Base-by-base conservation (phyloP, 129 eudicot genomes). In the Lactuca sativa region DNA sequence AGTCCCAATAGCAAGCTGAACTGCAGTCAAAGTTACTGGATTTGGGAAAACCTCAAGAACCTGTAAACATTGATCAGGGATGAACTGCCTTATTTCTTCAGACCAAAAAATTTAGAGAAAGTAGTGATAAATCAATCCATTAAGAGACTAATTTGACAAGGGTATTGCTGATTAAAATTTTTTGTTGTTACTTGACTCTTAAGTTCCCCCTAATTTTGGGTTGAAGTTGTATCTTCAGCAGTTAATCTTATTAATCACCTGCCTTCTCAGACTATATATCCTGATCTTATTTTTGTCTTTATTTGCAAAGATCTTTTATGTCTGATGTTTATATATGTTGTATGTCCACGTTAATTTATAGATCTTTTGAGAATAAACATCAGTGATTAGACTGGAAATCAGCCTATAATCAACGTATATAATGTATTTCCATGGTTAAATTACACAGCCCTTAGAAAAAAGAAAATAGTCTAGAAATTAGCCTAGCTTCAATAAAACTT, bases 1-100 rank as follows among this genome's bases (percentile, higher is more conserved):
- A 65, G 87, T 75, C 56, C 93, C 97, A 31, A 86, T 88, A 63
- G 85, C 90, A 84, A 92, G 91, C 79, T 91, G 97, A 51, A 79
- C 84, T 59, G 82, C 76, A 8, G 96, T 88, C 74, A 91, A 74
- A 18, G 96, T 91, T 73, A 83, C 59, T 60, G 99, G 99, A 77
- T 80, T 83, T 38, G 83, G 92, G 59, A 77, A 85, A 38, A 81
- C 99, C 76, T 87, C 81, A 67, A 95, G 78, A 65, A 95, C 97
- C 99, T 95, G 84, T 33, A 76, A 80, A 59, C 64, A 76, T 59
- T 52, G 70, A 59, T 16, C 33, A 44, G 18, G 18, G 51, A 82
- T 6, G 57, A 81, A 13, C 12, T 60, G 12, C 11, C 5, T 38
- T 75, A 7, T 51, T 81, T 41, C 47, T 75, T 59, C 74, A 34